These are phyloP conservation scores for Coniella lustricola DNA, from an alignment of 2,329 filamentous ascomycete species.

Conservation along the genomic window DNA sequence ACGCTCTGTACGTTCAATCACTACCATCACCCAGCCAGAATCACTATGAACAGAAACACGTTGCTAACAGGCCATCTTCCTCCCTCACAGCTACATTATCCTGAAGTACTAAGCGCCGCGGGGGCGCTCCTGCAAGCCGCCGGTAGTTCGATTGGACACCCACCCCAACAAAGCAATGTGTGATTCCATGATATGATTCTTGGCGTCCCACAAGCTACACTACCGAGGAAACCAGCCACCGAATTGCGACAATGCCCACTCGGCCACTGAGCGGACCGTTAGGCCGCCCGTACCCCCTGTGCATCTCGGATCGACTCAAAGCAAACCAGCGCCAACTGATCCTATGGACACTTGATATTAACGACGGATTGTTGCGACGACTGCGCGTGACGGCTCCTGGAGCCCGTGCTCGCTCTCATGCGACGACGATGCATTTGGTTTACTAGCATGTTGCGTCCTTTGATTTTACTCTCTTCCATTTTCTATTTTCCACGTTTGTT, in stretches of 20 bases:
- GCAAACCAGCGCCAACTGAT: not conserved
- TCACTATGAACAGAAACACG: not conserved
- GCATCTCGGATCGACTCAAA: not conserved
- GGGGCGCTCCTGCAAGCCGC: not conserved
- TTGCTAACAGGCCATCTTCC: conserved; percentile 25
- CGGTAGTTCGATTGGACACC: not conserved
- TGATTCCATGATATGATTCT: too few relatives aligned
- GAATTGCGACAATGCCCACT: too few relatives aligned
- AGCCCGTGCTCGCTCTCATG: not conserved
- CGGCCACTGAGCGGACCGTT: too few relatives aligned
- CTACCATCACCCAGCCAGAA: not conserved
- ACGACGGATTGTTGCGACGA: not conserved
- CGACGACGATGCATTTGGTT: not conserved
- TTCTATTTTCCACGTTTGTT: not conserved
- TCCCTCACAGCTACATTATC: conserved; percentile 61
- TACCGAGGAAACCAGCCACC: too few relatives aligned
- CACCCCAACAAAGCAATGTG: not conserved
- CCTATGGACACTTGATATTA: not conserved
- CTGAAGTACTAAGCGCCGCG: conserved; percentile 63
- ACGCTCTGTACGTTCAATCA: conserved; percentile 68
- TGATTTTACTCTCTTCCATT: not conserved
- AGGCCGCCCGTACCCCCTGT: too few relatives aligned
- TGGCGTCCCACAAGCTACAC: too few relatives aligned
- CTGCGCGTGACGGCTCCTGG: not conserved
- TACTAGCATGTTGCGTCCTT: conserved; percentile 8